Conservation (phyloP, 257 asterid genomes). For the Penstemon barbatus region DNA sequence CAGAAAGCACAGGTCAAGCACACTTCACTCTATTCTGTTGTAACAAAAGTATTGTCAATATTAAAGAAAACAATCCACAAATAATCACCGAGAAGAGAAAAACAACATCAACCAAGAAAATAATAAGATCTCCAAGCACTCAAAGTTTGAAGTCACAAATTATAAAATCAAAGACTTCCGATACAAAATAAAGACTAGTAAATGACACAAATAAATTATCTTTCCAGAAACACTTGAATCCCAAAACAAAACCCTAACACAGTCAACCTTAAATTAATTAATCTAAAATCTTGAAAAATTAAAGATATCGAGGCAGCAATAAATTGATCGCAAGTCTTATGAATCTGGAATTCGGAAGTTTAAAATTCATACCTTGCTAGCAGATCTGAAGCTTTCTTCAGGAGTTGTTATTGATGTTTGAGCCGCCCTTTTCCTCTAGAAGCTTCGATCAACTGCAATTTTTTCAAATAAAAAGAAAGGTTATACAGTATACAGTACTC, state of each 20-base stretch:
- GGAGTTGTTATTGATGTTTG: background rate
- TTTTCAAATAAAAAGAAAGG: background rate
- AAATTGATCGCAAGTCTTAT: background rate
- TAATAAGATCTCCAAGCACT: background rate
- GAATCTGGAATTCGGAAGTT: background rate
- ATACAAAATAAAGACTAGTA: too few species aligned
- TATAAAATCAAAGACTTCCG: too few species aligned
- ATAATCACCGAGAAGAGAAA: background rate
- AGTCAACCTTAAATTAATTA: background rate
- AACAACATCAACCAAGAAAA: background rate
- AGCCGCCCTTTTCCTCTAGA: background rate
- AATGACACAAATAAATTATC: too few species aligned
- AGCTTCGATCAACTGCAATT: background rate
- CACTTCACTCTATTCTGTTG: constrained; percentile 26
- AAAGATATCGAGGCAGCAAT: background rate
- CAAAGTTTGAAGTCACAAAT: background rate
- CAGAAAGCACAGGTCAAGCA: constrained; percentile 15
- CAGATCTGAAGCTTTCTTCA: background rate
- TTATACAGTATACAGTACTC: too few species aligned
- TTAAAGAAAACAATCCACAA: background rate
- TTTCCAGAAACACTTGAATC: background rate
- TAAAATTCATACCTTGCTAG: background rate
- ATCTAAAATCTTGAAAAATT: background rate
- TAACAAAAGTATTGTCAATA: constrained; percentile 15
- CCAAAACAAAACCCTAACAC: constrained; percentile 1